Evolutionary conservation across 148 eudicot genomes (phyloP), one percentile per base, ranked within the genome.

Genomic region (Rhododendron molle): DNA sequence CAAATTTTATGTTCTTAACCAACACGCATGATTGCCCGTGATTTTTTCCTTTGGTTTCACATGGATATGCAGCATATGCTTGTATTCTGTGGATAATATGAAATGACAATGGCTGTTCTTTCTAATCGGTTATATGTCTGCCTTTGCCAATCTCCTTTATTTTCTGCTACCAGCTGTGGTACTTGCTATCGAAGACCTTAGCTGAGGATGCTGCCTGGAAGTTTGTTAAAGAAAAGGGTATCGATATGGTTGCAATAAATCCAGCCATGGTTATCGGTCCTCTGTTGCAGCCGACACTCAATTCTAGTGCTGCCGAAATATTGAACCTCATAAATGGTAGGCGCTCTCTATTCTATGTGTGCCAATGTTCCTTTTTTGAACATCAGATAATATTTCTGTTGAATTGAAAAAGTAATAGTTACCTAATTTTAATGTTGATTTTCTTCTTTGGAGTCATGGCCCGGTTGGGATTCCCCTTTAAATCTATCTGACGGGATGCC

Each of bases 141-240:
- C 44, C 11, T 46, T 18, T 23, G 9, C 15, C 8, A 14, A 40
- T 85, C 32, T 30, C 18, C 74, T 69, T 30, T 69, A 9, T 44
- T 60, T 81, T 81, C 47, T 15, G 77, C 36, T 15, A 32, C 47
- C 86, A 88, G 91, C 13, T 26, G 43, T 91, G 90, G 92, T 91
- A 90, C 79, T 67, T 67, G 12, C 87, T 92, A 21, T 90, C 93
- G 11, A 92, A 92, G 82, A 91, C 90, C 36, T 83, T 92, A 83
- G 94, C 93, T 30, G 94, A 92, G 84, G 93, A 92, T 28, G 92
- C 92, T 84, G 93, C 94, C 12, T 90, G 92, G 92, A 89, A 90
- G 36, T 92, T 89, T 81, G 88, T 71, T 52, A 88, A 88, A 81
- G 93, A 90, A 46, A 90, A 86, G 52, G 89, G 87, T 54, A 81